Evolutionary conservation across 108 stramenopile genomes (phyloP), one percentile per base, ranked within the genome.

Genomic region (Hondaea fermentalgiana): DNA sequence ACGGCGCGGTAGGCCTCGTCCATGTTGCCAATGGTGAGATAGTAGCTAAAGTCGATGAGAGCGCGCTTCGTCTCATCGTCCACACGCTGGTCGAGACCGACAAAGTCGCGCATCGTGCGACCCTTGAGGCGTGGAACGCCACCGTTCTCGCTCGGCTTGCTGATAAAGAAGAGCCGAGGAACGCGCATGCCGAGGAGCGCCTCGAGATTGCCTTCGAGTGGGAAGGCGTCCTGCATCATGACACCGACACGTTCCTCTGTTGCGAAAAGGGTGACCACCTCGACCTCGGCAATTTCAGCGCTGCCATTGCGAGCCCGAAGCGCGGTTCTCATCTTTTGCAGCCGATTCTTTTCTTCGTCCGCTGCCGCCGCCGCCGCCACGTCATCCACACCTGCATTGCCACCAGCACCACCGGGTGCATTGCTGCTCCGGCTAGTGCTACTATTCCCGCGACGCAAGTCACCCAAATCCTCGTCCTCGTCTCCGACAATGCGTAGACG

Each of bases 1-100:
- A 95, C 92, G 8, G 94, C 93, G 0, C 91, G 90, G 87, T 95
- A 93, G 16, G 94, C 94, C 45, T 94, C 93, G 88, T 95, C 95
- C 92, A 95, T 92, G 88, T 95, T 93, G 12, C 93, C 91, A 4
- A 88, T 59, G 17, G 93, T 92, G 0, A 95, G 90, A 59, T 93
- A 89, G 72, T 92, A 95, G 14, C 89, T 91, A 64, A 95, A 95
- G 58, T 95, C 93, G 2, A 95, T 64, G 87, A 95, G 89, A 1
- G 94, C 94, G n/a, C 64, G 57, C 45, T 88, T 58, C 5, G 90
- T 90, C 4, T 90, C 57, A 0, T 69, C 72, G 25, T 91, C 91
- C 3, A 64, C 90, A 5, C 93, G 72, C 51, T 92, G 91, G 8
- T 92, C 91, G 14, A 96, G 76, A 3, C 95, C 94, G 3, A 89